phyloP scores from a whole-genome alignment of 2,329 filamentous ascomycete genomes.

The Paecilomyces formosus region DNA sequence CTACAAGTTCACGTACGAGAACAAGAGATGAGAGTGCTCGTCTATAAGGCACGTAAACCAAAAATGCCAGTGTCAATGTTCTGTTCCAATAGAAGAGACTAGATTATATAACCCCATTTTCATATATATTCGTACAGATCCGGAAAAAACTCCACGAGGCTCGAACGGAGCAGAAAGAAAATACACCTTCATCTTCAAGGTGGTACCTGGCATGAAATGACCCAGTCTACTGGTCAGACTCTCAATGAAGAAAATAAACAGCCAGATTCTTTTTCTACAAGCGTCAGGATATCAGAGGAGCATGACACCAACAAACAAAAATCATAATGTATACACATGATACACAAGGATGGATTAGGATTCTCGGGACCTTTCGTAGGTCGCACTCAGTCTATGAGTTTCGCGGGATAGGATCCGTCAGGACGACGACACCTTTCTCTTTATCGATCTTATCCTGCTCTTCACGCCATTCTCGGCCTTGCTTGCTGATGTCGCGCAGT shows the following conservation, averaged over 20 bases:
- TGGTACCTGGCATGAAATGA: not conserved
- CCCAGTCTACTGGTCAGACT: not conserved
- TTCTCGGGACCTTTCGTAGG: not conserved
- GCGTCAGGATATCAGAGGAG: not conserved
- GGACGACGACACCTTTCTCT: slow-evolving; percentile 28
- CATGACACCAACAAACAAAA: not conserved
- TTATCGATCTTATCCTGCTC: slow-evolving; percentile 47
- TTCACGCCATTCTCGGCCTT: slow-evolving; percentile 54
- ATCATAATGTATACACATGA: not conserved
- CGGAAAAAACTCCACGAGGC: not conserved
- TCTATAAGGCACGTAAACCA: not conserved
- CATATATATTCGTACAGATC: not conserved
- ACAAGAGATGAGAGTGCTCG: not conserved
- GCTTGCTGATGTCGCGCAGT: slow-evolving; percentile 37
- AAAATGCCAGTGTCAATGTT: not conserved
- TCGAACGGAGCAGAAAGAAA: not conserved
- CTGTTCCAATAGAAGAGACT: not conserved
- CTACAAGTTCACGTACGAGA: not conserved
- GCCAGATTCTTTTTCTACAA: not conserved
- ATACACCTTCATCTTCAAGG: not conserved
- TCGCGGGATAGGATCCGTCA: slow-evolving; percentile 9
- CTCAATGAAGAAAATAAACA: not conserved
- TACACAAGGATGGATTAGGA: not conserved
- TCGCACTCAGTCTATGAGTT: not conserved
- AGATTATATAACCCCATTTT: not conserved